A percentile compares a stretch with the other conserved stretches of the same genome.
Evolutionary conservation across 495 filamentous ascomycete species (phyloP).

Genomic region (Penicillium flavigenum): DNA sequence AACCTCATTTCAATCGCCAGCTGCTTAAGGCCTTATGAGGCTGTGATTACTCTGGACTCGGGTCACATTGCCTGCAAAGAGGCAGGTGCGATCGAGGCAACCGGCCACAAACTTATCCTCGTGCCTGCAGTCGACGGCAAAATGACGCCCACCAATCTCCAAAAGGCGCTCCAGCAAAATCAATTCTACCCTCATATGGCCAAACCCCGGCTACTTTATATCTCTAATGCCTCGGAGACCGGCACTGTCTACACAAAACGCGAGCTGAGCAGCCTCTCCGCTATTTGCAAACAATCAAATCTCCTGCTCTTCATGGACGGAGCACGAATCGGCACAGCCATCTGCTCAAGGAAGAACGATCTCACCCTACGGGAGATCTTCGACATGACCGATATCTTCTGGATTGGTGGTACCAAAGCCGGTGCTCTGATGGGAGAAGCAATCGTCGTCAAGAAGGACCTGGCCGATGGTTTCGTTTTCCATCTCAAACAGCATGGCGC

Average conservation of each 20-base stretch:
- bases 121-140: constrained; percentile 42
- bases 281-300: constrained; percentile 33
- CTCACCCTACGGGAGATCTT: constrained; percentile 40
- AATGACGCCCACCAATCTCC: constrained; percentile 39
- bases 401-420: constrained; percentile 48
- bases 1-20: constrained; percentile 48
- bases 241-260: constrained; percentile 42
- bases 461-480: constrained; percentile 44
- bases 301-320: constrained; percentile 45
- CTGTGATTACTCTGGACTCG: constrained; percentile 41
- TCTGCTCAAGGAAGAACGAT: constrained; percentile 36
- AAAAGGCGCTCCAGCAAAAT: constrained; percentile 37
- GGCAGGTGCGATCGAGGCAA: constrained; percentile 47
- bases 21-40: constrained; percentile 45
- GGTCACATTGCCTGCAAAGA: constrained; percentile 47
- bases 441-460: constrained; percentile 37
- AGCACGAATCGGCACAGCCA: constrained; percentile 41
- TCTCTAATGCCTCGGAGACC: constrained; percentile 46
- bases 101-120: constrained; percentile 46
- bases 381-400: constrained; percentile 44
- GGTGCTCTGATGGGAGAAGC: constrained; percentile 46
- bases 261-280: constrained; percentile 35
- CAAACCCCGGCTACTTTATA: constrained; percentile 44
- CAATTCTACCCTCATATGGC: constrained; percentile 47
- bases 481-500: constrained; percentile 48